Evolutionary conservation across 2,329 filamentous ascomycete species (phyloP), one percentile per base, ranked within the genome.

Genomic region (Fusarium nodosum): DNA sequence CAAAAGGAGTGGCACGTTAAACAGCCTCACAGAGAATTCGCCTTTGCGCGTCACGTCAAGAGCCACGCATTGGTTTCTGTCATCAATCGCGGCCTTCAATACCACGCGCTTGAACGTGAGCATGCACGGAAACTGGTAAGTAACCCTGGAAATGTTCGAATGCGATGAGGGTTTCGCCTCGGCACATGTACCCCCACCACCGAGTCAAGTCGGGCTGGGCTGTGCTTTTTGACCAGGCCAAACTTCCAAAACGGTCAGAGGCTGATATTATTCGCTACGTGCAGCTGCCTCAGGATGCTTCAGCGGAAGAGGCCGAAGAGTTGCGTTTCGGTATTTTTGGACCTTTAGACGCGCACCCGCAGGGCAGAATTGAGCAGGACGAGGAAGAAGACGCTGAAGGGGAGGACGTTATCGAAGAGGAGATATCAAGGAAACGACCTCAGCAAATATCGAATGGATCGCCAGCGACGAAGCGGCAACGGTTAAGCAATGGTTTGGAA

Each of bases 1-100:
- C 88, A 90, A 75, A 90, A 90, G 77, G 88, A 91, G 81, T 91
- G 88, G 88, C 85, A 88, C 79, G 81, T 89, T 69, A 82, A 84
- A 74, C 83, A 87, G 78, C 88, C 88, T 73, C 87, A 90, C 77
- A 84, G 85, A 74, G 82, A 89, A 64, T 86, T 91, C 67, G 82
- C 85, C 64, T 91, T 90, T 79, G 88, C 88, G 77, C 86, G 84
- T 75, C 85, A 90, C 79, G 87, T 91, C 78, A 85, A 88, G 78
- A 86, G 84, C 73, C 87, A 90, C 80, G 87, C 88, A 72, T 82
- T 91, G 75, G 87, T 91, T 60, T 85, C 84, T 62, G 82, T 89
- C 68, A 79, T 91, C 70, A 90, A 90, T 79, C 87, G 87, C 79
- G 88, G 88, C 60, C 83, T 91, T 53, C 78, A 88, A 72, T 90